Conservation (phyloP, 768 basidiomycete genomes). For the Sporobolomyces phaffii region DNA sequence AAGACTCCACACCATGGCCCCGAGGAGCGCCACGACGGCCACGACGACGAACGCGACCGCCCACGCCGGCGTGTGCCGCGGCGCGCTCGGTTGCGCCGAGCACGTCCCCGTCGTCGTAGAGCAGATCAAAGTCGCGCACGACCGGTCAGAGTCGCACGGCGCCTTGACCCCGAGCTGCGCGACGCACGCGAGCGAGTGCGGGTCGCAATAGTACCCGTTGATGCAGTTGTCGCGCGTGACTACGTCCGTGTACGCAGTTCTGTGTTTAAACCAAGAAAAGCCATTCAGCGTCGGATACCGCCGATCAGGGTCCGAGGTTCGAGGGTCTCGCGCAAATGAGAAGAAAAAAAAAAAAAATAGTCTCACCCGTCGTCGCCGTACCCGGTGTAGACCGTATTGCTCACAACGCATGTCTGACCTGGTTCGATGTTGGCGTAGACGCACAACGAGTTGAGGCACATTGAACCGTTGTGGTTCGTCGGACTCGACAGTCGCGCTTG, state of each 20-base stretch:
- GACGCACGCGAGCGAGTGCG: background rate
- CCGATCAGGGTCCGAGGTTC: background rate
- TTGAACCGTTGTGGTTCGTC: conserved; percentile 7
- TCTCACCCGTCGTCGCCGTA: conserved; percentile 17
- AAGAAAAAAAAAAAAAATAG: background rate
- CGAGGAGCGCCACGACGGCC: background rate
- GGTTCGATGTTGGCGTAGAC: background rate
- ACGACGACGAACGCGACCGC: background rate
- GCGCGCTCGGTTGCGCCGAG: background rate
- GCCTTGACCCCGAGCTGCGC: background rate
- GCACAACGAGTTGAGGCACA: conserved; percentile 14
- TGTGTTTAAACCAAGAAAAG: background rate
- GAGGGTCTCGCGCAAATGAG: background rate
- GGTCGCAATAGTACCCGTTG: conserved; percentile 15
- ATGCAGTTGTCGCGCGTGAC: conserved; percentile 18
- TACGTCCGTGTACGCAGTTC: conserved; percentile 15
- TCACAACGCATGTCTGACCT: conserved; percentile 5
- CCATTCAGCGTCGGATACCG: too few relatives aligned
- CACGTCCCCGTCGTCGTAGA: background rate
- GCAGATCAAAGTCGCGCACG: conserved; percentile 11
- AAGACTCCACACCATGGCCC: conserved; percentile 7
- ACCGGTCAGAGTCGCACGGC: conserved; percentile 6
- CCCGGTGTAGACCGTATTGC: conserved; percentile 11
- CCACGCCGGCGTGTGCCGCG: background rate
- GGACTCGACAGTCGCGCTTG: background rate